A percentile compares a stretch with the other conserved stretches of the same genome.
These are phyloP conservation scores for Colletotrichum tropicicola DNA, from an alignment of 2,329 filamentous ascomycete genomes.

Conservation along the genomic window DNA sequence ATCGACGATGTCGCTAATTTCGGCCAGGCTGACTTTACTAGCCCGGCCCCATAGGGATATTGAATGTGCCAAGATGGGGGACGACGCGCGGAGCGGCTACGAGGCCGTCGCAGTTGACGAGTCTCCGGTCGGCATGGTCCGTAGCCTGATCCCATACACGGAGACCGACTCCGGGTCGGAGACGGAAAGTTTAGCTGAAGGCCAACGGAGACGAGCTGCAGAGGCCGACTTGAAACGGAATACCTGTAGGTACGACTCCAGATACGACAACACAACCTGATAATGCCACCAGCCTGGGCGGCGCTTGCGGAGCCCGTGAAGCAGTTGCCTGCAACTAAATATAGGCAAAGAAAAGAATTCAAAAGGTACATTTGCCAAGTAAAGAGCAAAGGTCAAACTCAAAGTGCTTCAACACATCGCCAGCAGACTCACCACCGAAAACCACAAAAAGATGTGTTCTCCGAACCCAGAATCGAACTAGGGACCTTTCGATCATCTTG, in stretches of 20 bases:
- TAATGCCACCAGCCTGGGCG: neutral
- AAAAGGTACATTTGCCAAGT: neutral
- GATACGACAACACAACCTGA: neutral
- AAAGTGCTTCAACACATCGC: no score
- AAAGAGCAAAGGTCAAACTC: neutral
- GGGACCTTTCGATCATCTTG: conserved; percentile 23
- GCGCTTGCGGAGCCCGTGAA: neutral
- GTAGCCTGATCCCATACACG: neutral
- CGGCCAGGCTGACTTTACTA: no score
- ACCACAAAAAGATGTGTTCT: neutral
- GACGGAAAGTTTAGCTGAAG: neutral
- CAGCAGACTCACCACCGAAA: neutral
- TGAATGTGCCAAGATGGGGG: neutral
- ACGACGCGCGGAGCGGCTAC: neutral
- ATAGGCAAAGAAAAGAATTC: neutral
- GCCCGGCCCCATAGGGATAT: no score
- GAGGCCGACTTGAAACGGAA: neutral
- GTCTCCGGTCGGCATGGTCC: neutral
- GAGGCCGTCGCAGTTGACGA: neutral
- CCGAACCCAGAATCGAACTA: conserved; percentile 20
- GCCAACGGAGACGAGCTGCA: neutral
- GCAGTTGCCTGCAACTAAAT: no score
- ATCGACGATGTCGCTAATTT: neutral
- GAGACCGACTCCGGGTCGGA: neutral
- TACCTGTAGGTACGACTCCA: neutral